Percentiles rank a stretch among this genome's conserved stretches.
Evolutionary conservation across 2,329 filamentous ascomycete genomes (phyloP).

Genomic region (Aureobasidium pullulans): DNA sequence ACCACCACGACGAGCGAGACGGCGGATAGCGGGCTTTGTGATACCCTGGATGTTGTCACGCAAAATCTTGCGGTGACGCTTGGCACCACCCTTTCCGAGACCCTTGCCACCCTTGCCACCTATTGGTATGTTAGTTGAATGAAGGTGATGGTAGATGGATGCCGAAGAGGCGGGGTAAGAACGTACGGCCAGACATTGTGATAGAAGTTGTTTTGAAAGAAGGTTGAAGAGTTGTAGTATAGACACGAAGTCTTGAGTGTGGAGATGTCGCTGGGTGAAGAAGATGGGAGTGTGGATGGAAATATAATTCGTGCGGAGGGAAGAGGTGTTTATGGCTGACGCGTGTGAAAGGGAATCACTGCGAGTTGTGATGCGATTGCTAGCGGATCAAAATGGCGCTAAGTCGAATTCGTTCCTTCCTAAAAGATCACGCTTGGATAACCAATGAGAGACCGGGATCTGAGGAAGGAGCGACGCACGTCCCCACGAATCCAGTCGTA

Average conservation of each 20-base stretch:
- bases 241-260: slow-evolving; percentile 17
- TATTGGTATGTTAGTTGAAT: slow-evolving; percentile 45
- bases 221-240: slow-evolving; percentile 21
- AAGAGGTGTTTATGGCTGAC: slow-evolving; percentile 17
- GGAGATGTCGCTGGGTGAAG: neutral
- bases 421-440: too few species aligned
- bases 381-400: too few species aligned
- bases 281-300: slow-evolving; percentile 20
- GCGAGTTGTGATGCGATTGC: neutral
- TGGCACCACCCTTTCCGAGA: slow-evolving; percentile 95
- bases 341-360: neutral
- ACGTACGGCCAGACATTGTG: slow-evolving; percentile 47
- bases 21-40: slow-evolving; percentile 95
- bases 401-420: too few species aligned
- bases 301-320: slow-evolving; percentile 20
- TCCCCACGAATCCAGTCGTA: neutral
- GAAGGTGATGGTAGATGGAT: slow-evolving; percentile 9
- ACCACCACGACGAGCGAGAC: slow-evolving; percentile 98
- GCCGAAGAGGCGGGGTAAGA: slow-evolving; percentile 19
- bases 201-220: slow-evolving; percentile 24
- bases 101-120: slow-evolving; percentile 96
- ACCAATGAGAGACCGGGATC: neutral
- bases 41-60: slow-evolving; percentile 99
- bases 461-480: neutral
- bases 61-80: slow-evolving; percentile 98